These are phyloP conservation scores for Zizania palustris DNA, from an alignment of 202 grass and related monocot genomes.

Conservation along the genomic window DNA sequence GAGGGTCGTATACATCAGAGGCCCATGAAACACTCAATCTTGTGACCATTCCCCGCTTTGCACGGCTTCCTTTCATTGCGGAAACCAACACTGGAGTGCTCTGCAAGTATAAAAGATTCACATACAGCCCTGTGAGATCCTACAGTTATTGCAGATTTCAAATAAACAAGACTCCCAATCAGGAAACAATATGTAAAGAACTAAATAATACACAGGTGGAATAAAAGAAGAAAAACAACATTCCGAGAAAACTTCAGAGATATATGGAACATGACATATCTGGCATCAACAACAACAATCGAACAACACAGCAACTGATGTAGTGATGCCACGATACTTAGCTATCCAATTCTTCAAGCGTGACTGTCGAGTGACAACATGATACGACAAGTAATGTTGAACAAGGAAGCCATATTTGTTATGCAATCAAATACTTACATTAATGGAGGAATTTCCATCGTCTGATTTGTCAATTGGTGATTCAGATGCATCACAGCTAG, in stretches of 20 bases:
- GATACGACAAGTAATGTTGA: not conserved
- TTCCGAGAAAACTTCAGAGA: not conserved
- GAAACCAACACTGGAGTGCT: slow-evolving; percentile 47
- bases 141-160: not conserved
- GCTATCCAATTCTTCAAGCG: slow-evolving; percentile 3
- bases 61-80: slow-evolving; percentile 82
- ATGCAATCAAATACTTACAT: slow-evolving; percentile 43
- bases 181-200: not conserved
- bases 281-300: slow-evolving; percentile 5
- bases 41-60: slow-evolving; percentile 49
- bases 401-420: not conserved
- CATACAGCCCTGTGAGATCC: not conserved
- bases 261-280: slow-evolving; percentile 1
- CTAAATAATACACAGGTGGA: not conserved
- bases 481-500: slow-evolving; percentile 12
- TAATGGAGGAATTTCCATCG: slow-evolving; percentile 26
- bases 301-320: not conserved
- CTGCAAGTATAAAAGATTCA: slow-evolving; percentile 27
- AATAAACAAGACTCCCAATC: not conserved
- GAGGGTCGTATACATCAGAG: slow-evolving; percentile 92
- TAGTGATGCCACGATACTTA: not conserved
- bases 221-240: not conserved
- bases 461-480: slow-evolving; percentile 26
- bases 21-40: slow-evolving; percentile 79
- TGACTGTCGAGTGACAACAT: too few species aligned